Evolutionary conservation across 179 eudicot species (phyloP).

Genomic region (Silene vulgaris): DNA sequence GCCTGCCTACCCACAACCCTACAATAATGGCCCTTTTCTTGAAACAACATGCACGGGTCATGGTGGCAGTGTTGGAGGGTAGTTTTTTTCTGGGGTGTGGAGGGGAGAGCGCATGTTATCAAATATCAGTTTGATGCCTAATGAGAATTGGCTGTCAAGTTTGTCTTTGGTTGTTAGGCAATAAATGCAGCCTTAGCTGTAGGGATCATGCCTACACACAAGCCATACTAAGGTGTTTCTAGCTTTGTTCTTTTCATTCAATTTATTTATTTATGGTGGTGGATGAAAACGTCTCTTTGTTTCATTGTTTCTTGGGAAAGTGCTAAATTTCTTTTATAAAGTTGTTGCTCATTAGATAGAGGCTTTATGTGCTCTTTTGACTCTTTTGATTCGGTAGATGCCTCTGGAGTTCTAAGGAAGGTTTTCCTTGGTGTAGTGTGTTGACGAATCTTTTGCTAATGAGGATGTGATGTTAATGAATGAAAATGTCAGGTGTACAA

Average conservation of each 20-base stretch:
- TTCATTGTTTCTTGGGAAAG: not conserved
- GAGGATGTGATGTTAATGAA: not conserved
- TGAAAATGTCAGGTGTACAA: constrained; percentile 62
- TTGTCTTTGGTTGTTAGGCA: no score
- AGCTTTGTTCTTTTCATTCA: not conserved
- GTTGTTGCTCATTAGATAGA: no score
- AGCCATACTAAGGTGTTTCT: no score
- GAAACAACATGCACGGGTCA: not conserved
- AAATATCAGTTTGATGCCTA: no score
- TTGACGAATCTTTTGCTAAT: not conserved
- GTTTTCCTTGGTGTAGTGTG: not conserved
- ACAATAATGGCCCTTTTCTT: not conserved
- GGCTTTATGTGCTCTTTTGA: no score
- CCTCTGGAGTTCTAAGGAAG: no score
- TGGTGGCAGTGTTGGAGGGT: not conserved
- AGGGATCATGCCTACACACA: no score
- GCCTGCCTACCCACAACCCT: not conserved
- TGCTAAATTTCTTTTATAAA: no score
- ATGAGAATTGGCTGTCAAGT: no score
- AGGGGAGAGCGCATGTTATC: not conserved
- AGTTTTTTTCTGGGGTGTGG: not conserved
- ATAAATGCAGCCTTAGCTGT: no score
- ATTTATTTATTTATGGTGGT: not conserved
- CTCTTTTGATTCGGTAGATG: no score
- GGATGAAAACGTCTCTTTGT: not conserved